A percentile compares a stretch with the other conserved stretches of the same genome.
These are phyloP conservation scores for Brassica cretica DNA, from an alignment of 345 rosid genomes.

Conservation along the genomic window DNA sequence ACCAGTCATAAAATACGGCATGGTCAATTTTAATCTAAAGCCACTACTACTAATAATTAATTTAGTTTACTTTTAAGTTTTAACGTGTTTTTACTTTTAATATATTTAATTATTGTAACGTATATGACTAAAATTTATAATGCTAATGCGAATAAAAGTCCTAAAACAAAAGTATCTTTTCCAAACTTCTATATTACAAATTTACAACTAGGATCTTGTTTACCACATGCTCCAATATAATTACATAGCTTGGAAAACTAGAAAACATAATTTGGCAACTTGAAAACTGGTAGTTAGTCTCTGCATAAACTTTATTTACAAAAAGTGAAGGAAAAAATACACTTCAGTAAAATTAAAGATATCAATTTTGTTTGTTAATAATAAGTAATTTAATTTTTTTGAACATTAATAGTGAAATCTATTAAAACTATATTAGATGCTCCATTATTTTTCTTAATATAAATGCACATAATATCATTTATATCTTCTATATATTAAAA, in stretches of 20 bases:
- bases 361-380: too few species aligned
- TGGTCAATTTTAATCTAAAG: background rate
- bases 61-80: background rate
- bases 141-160: background rate
- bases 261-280: too few species aligned
- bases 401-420: too few species aligned
- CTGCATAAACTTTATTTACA: too few species aligned
- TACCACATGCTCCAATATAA: too few species aligned
- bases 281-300: too few species aligned
- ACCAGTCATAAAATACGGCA: conserved; percentile 22
- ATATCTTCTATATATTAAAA: background rate
- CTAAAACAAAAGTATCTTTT: background rate
- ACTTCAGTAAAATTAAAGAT: too few species aligned
- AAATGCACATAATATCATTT: background rate
- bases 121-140: conserved; percentile 1
- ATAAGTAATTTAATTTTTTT: too few species aligned
- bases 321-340: too few species aligned
- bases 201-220: too few species aligned
- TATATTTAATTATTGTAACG: background rate
- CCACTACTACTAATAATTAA: conserved; percentile 2
- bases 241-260: too few species aligned
- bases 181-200: background rate
- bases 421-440: too few species aligned
- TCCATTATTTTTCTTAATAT: background rate
- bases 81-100: background rate